Evolutionary conservation across 768 basidiomycete genomes (phyloP).

Genomic region (Suillus plorans): DNA sequence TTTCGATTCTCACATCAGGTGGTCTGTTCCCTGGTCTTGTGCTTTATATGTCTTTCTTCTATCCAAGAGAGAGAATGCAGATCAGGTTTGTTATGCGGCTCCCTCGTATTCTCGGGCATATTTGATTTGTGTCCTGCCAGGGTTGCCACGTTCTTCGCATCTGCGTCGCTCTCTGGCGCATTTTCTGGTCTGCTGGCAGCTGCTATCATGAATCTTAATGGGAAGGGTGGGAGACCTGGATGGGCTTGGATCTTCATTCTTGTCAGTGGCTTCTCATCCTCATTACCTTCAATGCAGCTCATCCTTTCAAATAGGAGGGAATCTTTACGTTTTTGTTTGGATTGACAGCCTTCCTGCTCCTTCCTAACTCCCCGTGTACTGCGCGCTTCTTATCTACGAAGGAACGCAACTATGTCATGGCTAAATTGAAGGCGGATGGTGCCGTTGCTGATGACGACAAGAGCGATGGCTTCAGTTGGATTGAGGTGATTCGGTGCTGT

Average conservation of each 20-base stretch:
- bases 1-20: constrained; percentile 32
- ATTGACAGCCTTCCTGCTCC: constrained; percentile 44
- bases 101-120: neutral
- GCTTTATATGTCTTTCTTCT: constrained; percentile 54
- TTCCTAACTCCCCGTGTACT: constrained; percentile 43
- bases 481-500: constrained; percentile 49
- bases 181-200: constrained; percentile 67
- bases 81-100: constrained; percentile 13
- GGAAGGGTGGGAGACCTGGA: constrained; percentile 47
- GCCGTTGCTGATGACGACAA: constrained; percentile 41
- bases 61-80: constrained; percentile 31
- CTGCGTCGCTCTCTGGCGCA: constrained; percentile 54
- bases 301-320: constrained; percentile 43
- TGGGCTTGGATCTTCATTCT: constrained; percentile 66
- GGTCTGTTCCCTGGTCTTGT: constrained; percentile 60
- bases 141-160: constrained; percentile 38
- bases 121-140: constrained; percentile 22
- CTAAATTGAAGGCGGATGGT: constrained; percentile 21
- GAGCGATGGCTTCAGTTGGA: constrained; percentile 53
- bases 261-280: constrained; percentile 23
- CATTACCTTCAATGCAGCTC: neutral
- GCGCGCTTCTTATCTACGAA: constrained; percentile 50
- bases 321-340: constrained; percentile 64
- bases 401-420: constrained; percentile 48
- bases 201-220: constrained; percentile 58